Evolutionary conservation across 2,329 filamentous ascomycete genomes (phyloP).

Genomic region (Pleoardoris graminearum): DNA sequence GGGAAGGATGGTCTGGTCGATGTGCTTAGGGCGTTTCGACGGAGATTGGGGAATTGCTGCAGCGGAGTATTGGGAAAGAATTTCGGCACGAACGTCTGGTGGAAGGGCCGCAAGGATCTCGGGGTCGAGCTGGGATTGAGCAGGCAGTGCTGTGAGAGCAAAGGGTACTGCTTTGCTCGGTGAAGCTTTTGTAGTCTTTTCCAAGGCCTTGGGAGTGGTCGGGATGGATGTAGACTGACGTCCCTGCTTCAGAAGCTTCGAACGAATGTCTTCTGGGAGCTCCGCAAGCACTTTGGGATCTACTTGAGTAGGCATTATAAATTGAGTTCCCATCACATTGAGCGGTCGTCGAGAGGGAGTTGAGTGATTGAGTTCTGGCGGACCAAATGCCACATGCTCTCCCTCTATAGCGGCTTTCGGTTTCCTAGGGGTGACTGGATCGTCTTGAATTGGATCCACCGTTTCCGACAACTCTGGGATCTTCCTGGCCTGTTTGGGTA

Average conservation of each 20-base stretch:
- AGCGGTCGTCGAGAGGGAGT: conserved; percentile 67
- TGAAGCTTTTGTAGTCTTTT: conserved; percentile 1
- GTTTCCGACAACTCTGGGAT: conserved; percentile 24
- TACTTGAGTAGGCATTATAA: conserved; percentile 81
- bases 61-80: conserved; percentile 70
- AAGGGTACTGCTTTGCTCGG: conserved; percentile 28
- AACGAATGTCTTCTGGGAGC: conserved; percentile 80
- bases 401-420: conserved; percentile 25
- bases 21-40: conserved; percentile 42
- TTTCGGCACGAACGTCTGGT: conserved; percentile 80
- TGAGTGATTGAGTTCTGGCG: conserved; percentile 41
- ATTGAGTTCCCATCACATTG: conserved; percentile 86
- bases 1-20: conserved; percentile 35
- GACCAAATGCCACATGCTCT: conserved; percentile 45
- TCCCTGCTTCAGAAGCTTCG: conserved; percentile 61
- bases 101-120: conserved; percentile 84
- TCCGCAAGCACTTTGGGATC: conserved; percentile 83
- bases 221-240: conserved; percentile 36
- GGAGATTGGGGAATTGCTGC: conserved; percentile 29
- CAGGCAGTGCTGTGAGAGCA: conserved; percentile 52
- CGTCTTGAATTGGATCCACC: conserved; percentile 53
- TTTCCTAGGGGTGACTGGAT: conserved; percentile 47
- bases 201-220: conserved; percentile 9
- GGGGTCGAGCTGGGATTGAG: conserved; percentile 78
- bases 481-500: conserved; percentile 15